Conservation (phyloP, 164 flowering plant genomes). For the Macadamia tetraphylla region DNA sequence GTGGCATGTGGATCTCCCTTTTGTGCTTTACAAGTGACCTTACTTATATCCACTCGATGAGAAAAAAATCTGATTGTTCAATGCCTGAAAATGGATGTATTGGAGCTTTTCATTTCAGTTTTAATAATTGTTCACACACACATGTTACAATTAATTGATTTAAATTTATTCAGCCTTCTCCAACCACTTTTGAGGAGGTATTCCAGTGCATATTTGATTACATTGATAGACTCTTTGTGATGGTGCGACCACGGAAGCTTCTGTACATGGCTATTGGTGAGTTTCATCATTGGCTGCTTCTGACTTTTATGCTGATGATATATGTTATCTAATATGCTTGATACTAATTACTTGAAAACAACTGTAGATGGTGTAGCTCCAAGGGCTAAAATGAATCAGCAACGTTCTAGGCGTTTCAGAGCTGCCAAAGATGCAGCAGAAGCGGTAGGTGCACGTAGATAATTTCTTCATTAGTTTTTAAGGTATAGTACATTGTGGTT, state of each 20-base stretch:
- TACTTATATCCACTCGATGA: no score
- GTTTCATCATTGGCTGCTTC: slow-evolving; percentile 16
- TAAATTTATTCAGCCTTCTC: slow-evolving; percentile 70
- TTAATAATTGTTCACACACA: neutral
- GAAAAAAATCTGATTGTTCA: no score
- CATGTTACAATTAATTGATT: slow-evolving; percentile 7
- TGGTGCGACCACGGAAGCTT: slow-evolving; percentile 93
- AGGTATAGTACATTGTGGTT: neutral
- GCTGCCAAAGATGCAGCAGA: slow-evolving; percentile 98
- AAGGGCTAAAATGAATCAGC: slow-evolving; percentile 98
- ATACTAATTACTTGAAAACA: slow-evolving; percentile 7
- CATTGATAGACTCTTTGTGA: slow-evolving; percentile 81
- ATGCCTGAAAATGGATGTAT: neutral
- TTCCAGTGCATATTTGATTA: slow-evolving; percentile 92
- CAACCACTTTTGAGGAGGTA: slow-evolving; percentile 84
- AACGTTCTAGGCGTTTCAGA: slow-evolving; percentile 92
- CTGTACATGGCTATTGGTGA: slow-evolving; percentile 94
- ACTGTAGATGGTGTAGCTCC: slow-evolving; percentile 95
- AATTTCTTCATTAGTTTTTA: slow-evolving; percentile 5
- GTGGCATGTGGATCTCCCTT: no score
- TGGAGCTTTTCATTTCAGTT: neutral
- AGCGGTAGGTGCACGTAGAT: slow-evolving; percentile 43
- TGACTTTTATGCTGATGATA: no score
- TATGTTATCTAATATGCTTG: neutral
- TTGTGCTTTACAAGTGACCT: no score